A percentile compares a stretch with the other conserved stretches of the same genome.
phyloP scores from a whole-genome alignment of 2,329 filamentous ascomycete genomes.

The Calonectria ilicicola region DNA sequence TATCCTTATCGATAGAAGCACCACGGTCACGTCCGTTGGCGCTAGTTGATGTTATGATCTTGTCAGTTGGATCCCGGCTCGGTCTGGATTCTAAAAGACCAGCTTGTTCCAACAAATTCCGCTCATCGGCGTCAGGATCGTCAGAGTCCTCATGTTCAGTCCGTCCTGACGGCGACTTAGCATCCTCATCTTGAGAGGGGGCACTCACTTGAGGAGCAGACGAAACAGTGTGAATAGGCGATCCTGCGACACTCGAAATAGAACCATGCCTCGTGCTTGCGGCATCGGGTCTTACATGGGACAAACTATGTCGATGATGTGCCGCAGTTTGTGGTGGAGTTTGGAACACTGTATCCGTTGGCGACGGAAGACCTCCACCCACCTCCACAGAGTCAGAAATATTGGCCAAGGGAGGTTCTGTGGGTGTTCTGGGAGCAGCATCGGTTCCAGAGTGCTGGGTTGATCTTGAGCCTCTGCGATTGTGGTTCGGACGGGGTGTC shows the following conservation, averaged over 20 bases:
- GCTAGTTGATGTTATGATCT: conserved; percentile 49
- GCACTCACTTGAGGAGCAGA: conserved; percentile 36
- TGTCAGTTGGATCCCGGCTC: conserved; percentile 47
- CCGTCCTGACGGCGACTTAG: conserved; percentile 29
- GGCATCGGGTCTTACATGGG: conserved; percentile 35
- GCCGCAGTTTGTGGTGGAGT: conserved; percentile 47
- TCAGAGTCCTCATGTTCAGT: conserved; percentile 45
- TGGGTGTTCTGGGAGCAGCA: conserved; percentile 41
- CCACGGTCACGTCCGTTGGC: conserved; percentile 47
- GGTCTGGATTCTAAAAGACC: conserved; percentile 67
- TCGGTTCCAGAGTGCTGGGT: conserved; percentile 42
- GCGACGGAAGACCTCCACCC: conserved; percentile 39
- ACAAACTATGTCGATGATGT: conserved; percentile 41
- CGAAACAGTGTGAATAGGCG: conserved; percentile 40
- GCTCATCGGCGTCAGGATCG: conserved; percentile 75
- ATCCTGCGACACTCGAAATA: conserved; percentile 46
- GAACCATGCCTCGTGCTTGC: conserved; percentile 45
- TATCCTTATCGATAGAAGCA: conserved; percentile 58
- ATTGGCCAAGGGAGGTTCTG: conserved; percentile 36
- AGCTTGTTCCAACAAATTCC: conserved; percentile 74
- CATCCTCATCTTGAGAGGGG: conserved; percentile 35
- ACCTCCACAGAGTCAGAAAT: conserved; percentile 34
- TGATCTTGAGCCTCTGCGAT: conserved; percentile 43
- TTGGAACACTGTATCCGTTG: conserved; percentile 44
- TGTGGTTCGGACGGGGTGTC: conserved; percentile 36